phyloP scores from a whole-genome alignment of 202 grass and related monocot genomes.

The Setaria viridis region DNA sequence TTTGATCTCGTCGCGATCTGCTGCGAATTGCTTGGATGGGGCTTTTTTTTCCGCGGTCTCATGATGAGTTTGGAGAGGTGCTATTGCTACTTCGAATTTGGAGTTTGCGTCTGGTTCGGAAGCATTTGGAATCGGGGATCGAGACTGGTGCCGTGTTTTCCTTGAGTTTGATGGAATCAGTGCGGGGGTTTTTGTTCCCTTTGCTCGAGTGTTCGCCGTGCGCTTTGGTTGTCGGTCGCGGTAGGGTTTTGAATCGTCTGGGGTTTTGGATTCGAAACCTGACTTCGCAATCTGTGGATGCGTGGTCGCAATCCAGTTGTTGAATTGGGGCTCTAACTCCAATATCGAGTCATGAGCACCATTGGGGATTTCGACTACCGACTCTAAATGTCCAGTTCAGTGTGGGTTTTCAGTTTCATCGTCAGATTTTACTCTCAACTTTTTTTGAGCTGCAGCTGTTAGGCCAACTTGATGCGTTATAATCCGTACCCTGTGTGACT shows the following conservation, averaged over 20 bases:
- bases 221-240: not conserved
- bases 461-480: not conserved
- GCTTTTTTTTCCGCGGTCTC: not conserved
- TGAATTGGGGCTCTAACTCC: not conserved
- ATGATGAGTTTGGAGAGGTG: not conserved
- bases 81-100: not conserved
- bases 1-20: not conserved
- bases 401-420: slow-evolving; percentile 4
- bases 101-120: not conserved
- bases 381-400: not conserved
- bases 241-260: too few relatives aligned
- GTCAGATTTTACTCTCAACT: not conserved
- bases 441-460: not conserved
- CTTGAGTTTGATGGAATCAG: not conserved
- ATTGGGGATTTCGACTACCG: not conserved
- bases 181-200: too few relatives aligned
- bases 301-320: not conserved
- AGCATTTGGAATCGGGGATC: not conserved
- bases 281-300: not conserved
- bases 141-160: not conserved
- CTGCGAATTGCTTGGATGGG: not conserved
- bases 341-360: not conserved
- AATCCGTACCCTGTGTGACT: not conserved
- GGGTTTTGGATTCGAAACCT: not conserved
- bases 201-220: not conserved